phyloP scores from a whole-genome alignment of 495 filamentous ascomycete genomes.

The Xylaria castorea region DNA sequence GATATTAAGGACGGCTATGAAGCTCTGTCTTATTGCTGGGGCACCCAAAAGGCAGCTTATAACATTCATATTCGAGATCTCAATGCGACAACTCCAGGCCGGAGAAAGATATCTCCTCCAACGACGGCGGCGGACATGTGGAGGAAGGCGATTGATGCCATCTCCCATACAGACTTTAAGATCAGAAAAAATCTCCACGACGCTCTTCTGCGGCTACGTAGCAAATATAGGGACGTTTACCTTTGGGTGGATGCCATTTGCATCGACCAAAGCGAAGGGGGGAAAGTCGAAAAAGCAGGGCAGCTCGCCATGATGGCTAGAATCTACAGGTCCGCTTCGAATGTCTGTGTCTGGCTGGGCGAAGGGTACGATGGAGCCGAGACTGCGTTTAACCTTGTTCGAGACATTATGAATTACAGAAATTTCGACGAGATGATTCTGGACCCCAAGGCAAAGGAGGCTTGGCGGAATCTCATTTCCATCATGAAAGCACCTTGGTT shows the following conservation, averaged over 20 bases:
- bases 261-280: neutral
- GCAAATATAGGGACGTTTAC: neutral
- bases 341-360: slow-evolving; percentile 7
- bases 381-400: neutral
- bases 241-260: neutral
- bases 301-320: neutral
- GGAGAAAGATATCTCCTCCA: neutral
- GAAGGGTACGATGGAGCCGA: neutral
- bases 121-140: neutral
- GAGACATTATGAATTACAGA: neutral
- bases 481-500: neutral
- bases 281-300: neutral
- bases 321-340: neutral
- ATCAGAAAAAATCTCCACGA: neutral
- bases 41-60: neutral
- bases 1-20: neutral
- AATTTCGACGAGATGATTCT: slow-evolving; percentile 4
- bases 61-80: neutral
- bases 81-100: neutral
- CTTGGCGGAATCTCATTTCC: neutral
- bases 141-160: neutral
- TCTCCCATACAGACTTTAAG: neutral
- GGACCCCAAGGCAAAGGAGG: neutral
- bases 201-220: neutral
- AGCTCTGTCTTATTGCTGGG: neutral